Evolutionary conservation across 371 early-diverging fungal genomes (phyloP).

Genomic region (Rhizopus stolonifer): DNA sequence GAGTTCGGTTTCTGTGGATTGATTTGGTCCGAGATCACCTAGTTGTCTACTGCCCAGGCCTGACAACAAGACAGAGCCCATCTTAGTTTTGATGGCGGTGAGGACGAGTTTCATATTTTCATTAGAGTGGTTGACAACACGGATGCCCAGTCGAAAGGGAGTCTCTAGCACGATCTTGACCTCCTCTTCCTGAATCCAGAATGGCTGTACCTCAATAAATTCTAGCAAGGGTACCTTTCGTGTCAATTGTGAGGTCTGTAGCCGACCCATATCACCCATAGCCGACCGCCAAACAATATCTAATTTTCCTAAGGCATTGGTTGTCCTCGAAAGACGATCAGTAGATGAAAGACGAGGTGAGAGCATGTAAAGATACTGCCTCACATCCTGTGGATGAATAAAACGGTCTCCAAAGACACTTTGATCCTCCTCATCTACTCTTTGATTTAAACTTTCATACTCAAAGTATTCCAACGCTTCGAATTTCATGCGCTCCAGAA

Average conservation of each 20-base stretch:
- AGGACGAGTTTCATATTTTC: conserved; percentile 69
- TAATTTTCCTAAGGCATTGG: conserved; percentile 86
- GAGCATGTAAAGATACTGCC: conserved; percentile 90
- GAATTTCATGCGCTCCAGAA: conserved; percentile 84
- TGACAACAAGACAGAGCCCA: conserved; percentile 79
- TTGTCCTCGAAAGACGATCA: conserved; percentile 66
- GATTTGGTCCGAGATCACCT: conserved; percentile 65
- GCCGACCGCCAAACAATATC: conserved; percentile 92
- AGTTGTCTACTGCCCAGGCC: conserved; percentile 67
- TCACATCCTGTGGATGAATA: conserved; percentile 76
- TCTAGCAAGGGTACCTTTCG: conserved; percentile 80
- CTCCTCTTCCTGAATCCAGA: conserved; percentile 34
- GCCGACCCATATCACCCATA: conserved; percentile 83
- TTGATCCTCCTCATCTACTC: conserved; percentile 19
- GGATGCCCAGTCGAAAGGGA: conserved; percentile 65
- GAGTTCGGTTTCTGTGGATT: conserved; percentile 63
- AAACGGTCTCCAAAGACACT: conserved; percentile 62
- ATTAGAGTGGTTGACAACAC: conserved; percentile 53
- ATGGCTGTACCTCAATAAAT: conserved; percentile 71
- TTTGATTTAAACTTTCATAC: conserved; percentile 65
- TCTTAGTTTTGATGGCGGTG: conserved; percentile 71
- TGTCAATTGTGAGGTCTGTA: conserved; percentile 93
- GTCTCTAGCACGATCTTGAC: conserved; percentile 54
- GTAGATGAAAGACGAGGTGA: conserved; percentile 59
- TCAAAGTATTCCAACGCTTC: conserved; percentile 77